phyloP scores from a whole-genome alignment of 2,329 filamentous ascomycete genomes.

The Kalmusia sp. region DNA sequence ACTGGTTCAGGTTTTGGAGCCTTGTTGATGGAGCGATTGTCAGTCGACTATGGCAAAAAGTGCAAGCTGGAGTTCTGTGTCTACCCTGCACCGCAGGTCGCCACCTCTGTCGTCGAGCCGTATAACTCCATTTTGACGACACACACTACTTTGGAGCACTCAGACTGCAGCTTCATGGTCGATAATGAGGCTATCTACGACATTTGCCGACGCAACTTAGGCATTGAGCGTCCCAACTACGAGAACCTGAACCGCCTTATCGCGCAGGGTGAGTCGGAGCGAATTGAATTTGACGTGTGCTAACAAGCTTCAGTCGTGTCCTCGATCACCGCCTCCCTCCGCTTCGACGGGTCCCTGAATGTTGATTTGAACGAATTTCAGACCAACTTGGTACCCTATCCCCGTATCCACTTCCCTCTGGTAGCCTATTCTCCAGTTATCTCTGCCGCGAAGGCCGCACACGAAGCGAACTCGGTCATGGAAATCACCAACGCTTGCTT shows the following conservation, averaged over 20 bases:
- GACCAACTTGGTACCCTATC: constrained; percentile 99
- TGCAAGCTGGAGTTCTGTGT: constrained; percentile 99
- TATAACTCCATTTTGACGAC: constrained; percentile 99
- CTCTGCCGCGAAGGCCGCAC: constrained; percentile 91
- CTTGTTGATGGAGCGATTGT: constrained; percentile 97
- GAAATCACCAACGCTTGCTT: constrained; percentile 99
- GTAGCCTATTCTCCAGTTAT: constrained; percentile 95
- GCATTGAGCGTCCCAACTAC: constrained; percentile 96
- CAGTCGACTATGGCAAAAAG: constrained; percentile 99
- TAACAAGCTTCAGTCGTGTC: constrained; percentile 76
- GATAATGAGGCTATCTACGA: constrained; percentile 99
- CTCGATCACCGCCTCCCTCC: constrained; percentile 96
- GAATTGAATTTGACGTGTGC: constrained; percentile 13
- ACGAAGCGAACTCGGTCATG: constrained; percentile 97
- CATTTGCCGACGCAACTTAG: constrained; percentile 97
- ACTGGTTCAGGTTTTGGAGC: constrained; percentile 99
- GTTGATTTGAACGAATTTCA: constrained; percentile 99
- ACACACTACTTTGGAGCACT: constrained; percentile 98
- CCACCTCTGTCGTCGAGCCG: constrained; percentile 97
- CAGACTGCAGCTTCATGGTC: constrained; percentile 99
- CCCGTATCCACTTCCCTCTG: constrained; percentile 98
- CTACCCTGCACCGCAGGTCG: constrained; percentile 96
- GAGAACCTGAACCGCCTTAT: constrained; percentile 99
- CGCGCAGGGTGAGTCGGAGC: constrained; percentile 77
- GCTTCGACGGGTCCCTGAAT: constrained; percentile 98